Evolutionary conservation across 495 filamentous ascomycete species (phyloP), one percentile per base, ranked within the genome.

Genomic region (Talaromyces wortmannii): DNA sequence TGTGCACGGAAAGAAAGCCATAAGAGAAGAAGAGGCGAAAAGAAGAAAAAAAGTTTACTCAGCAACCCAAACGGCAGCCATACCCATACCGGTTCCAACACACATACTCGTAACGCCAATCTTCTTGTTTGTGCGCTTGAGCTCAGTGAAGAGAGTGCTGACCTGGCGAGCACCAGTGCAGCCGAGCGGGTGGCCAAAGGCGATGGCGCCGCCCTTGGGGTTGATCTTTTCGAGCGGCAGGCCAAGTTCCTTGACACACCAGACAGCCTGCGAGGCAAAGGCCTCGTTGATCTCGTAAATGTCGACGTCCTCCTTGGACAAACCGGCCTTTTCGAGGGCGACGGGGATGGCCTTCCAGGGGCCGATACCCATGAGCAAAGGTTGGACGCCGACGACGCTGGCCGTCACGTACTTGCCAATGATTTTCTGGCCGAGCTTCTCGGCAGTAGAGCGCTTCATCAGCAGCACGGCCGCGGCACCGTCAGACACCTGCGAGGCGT

Each of bases 261-360:
- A 97, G 49, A 98, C 74, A 64, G 91, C 96, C 79, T 98, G 94
- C 52, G 81, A 86, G 13, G 94, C 94, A 68, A 98, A 98, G 7
- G 94, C 94, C 83, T 98, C 94, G 79, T 98, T 98, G 80, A 98
- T 97, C 83, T 98, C 94, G 67, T 80, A 98, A 66, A 97, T 89
- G 69, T 97, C 95, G 36, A 98, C 90, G 58, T 97, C 94, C 47
- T 92, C 87, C 73, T 88, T 91, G 59, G 78, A 81, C 57, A 98
- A 81, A 44, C 91, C 89, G 4, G 91, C 88, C 67, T 94, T 92
- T 69, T 85, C 78, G 57, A 96, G 84, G 6, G 89, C 90, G 64
- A 91, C 86, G 55, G 94, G 94, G 67, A 98, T 97, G 31, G 94
- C 92, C 69, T 91, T 91, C 87, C 91, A 96, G 16, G 94, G 94